Conservation (phyloP, 768 basidiomycete species). For the Boletus rubroflammeus region DNA sequence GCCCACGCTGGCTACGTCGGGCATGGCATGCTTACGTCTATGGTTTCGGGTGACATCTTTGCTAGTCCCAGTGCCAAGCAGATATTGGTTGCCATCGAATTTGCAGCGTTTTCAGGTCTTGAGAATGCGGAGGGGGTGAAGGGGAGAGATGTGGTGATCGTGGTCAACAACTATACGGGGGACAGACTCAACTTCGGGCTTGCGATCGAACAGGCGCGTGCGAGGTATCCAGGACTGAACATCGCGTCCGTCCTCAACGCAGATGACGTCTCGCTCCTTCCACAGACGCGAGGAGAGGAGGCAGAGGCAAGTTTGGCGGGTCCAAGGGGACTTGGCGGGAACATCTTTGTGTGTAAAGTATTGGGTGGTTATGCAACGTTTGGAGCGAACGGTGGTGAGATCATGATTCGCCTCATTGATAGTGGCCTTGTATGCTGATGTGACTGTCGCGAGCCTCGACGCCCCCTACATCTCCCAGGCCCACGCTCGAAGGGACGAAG, state of each 20-base stretch:
- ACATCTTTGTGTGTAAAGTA: constrained; percentile 53
- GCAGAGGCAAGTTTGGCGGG: constrained; percentile 37
- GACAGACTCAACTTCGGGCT: constrained; percentile 59
- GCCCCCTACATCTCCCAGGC: neutral
- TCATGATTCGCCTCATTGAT: constrained; percentile 21
- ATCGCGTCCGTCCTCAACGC: constrained; percentile 49
- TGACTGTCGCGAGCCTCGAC: neutral
- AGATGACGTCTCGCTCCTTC: constrained; percentile 51
- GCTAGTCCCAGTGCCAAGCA: constrained; percentile 61
- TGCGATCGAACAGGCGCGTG: constrained; percentile 49
- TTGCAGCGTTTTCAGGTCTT: constrained; percentile 38
- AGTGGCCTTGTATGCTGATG: neutral
- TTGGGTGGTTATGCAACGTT: constrained; percentile 43
- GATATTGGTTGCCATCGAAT: constrained; percentile 46
- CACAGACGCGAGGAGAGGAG: constrained; percentile 7
- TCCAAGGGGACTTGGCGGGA: constrained; percentile 46
- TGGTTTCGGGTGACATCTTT: constrained; percentile 60
- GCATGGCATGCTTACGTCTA: constrained; percentile 51
- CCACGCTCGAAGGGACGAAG: constrained; percentile 19
- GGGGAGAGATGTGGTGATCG: constrained; percentile 29
- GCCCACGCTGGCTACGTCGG: constrained; percentile 58
- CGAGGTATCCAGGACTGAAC: constrained; percentile 29
- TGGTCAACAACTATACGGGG: constrained; percentile 52
- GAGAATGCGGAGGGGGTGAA: constrained; percentile 3
- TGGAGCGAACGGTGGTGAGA: constrained; percentile 35